Conservation (phyloP, 345 rosid species). For the Corymbia maculata region DNA sequence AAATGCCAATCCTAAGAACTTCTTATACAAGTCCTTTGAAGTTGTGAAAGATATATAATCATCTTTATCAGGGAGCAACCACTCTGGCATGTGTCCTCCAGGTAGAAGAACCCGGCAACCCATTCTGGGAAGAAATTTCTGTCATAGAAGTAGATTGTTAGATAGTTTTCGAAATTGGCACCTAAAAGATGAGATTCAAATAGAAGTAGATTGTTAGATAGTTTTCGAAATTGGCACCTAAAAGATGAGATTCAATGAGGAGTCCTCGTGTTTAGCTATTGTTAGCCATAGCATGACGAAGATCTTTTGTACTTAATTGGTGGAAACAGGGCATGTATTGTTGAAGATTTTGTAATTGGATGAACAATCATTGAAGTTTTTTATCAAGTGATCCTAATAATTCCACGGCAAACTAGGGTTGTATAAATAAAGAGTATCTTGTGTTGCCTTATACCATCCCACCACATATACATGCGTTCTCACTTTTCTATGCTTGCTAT, state of each 20-base stretch:
- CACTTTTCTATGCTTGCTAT: too few species aligned
- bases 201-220: not conserved
- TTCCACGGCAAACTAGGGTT: too few species aligned
- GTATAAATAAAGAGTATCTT: too few species aligned
- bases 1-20: fast-evolving
- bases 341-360: too few species aligned
- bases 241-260: not conserved
- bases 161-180: not conserved
- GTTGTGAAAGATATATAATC: not conserved
- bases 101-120: not conserved
- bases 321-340: too few species aligned
- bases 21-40: not conserved
- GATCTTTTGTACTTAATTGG: not conserved
- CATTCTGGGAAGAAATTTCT: too few species aligned
- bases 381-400: too few species aligned
- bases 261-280: not conserved
- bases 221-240: not conserved
- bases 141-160: not conserved
- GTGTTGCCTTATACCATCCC: too few species aligned
- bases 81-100: not conserved
- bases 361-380: too few species aligned
- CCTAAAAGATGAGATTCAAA: not conserved
- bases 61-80: not conserved
- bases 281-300: fast-evolving
- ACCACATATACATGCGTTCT: too few species aligned